Evolutionary conservation across 1,284 basidiomycete species (phyloP).

Genomic region (Tilletia walkeri): DNA sequence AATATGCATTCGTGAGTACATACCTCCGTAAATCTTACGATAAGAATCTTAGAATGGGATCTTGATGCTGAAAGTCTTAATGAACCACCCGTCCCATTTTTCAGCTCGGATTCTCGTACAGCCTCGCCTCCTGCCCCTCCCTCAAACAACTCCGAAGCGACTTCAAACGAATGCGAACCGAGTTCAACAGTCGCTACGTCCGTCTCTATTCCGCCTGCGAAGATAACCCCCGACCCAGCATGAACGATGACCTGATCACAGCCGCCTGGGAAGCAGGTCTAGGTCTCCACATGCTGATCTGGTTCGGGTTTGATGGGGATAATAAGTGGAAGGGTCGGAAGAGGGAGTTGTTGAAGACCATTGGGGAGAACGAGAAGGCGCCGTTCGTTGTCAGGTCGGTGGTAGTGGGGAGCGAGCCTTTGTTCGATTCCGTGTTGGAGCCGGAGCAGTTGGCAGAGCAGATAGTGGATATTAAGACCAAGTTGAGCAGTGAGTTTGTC

Average conservation of each 20-base stretch:
- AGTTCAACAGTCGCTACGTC: constrained; percentile 68
- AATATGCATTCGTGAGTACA: constrained; percentile 31
- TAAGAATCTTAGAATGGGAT: too few relatives aligned
- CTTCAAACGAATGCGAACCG: constrained; percentile 66
- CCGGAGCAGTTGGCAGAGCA: constrained; percentile 63
- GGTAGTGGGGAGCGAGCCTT: constrained; percentile 73
- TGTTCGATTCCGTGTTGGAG: constrained; percentile 66
- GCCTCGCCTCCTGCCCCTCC: constrained; percentile 22
- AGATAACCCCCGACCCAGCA: constrained; percentile 35
- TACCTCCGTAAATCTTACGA: not conserved
- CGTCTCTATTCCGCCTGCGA: constrained; percentile 71
- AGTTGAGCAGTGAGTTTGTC: constrained; percentile 18
- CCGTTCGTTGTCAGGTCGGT: constrained; percentile 68
- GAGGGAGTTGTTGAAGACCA: constrained; percentile 58
- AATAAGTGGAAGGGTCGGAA: constrained; percentile 64
- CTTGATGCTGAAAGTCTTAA: too few relatives aligned
- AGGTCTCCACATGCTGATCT: constrained; percentile 72
- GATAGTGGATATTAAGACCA: constrained; percentile 54
- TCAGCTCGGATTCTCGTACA: constrained; percentile 25
- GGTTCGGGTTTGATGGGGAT: constrained; percentile 63
- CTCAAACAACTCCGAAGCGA: constrained; percentile 61
- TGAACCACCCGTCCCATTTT: not conserved
- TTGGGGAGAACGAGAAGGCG: constrained; percentile 67
- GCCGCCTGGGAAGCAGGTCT: constrained; percentile 70
- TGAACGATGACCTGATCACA: constrained; percentile 65